Base-by-base conservation (phyloP, 371 early-diverging fungal genomes). In the Haplosporangium sp. region DNA sequence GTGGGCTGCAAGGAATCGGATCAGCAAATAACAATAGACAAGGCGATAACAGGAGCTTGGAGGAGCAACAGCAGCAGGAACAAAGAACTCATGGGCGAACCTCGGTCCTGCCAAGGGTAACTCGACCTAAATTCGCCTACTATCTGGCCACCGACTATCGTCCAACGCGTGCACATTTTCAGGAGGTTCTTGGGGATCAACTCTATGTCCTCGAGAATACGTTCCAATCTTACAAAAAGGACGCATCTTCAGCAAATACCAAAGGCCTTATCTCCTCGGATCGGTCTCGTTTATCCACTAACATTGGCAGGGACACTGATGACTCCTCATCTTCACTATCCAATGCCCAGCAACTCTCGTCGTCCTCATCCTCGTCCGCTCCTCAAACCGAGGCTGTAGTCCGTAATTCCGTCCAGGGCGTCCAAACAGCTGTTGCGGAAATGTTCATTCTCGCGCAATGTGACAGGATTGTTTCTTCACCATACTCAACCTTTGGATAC, bases 61-160 rank as follows among this genome's bases (percentile, higher is more conserved):
- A n/a, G n/a, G n/a, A n/a, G n/a, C n/a, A n/a, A n/a, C n/a, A n/a
- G n/a, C n/a, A n/a, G n/a, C 38, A 66, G 57, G 37, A 59, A 59
- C 37, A 58, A 14, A 50, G 14, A 55, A 62, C 6, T 16, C 61
- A 10, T 20, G 21, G 42, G 9, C 38, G 42, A 43, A n/a, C n/a
- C n/a, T n/a, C n/a, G n/a, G n/a, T n/a, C n/a, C n/a, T n/a, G n/a
- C n/a, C n/a, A n/a, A n/a, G n/a, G n/a, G n/a, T n/a, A n/a, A n/a
- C n/a, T n/a, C n/a, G n/a, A n/a, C 20, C 52, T 12, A 50, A 52
- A 40, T 70, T 62, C 29, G 77, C 71, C 1, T 76, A 70, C 55
- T 76, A 62, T 38, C 77, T 76, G 52, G 77, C 77, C 8, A 76
- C 77, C 2, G 77, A 76, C 41, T 76, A 76, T 41, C 70, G 77